Evolutionary conservation across 768 basidiomycete species (phyloP).

Genomic region (Suillus weaverae): DNA sequence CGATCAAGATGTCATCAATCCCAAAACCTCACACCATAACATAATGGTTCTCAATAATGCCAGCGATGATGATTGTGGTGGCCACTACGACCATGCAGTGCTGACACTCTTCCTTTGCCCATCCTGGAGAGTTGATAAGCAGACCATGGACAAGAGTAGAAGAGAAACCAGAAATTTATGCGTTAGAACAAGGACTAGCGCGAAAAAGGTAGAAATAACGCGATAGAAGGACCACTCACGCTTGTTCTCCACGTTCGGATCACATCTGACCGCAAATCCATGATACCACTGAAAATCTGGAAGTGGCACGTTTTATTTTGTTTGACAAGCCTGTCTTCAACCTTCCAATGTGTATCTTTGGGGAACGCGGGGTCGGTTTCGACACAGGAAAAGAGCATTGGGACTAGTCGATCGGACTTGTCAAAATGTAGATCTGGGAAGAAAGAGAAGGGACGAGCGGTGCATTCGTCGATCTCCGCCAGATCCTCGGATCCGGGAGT

Average conservation of each 20-base stretch:
- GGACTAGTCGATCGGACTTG: conserved; percentile 35
- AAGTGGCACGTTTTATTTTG: conserved; percentile 47
- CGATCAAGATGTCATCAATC: no score
- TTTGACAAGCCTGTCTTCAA: conserved; percentile 49
- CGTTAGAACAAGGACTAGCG: not conserved
- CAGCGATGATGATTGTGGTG: no score
- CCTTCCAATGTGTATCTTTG: conserved; percentile 43
- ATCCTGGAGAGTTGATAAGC: conserved; percentile 12
- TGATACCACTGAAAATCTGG: conserved; percentile 45
- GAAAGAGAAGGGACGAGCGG: conserved; percentile 35
- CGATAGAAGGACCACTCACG: not conserved
- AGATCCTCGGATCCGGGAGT: conserved; percentile 33
- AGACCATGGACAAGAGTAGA: not conserved
- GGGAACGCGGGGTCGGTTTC: conserved; percentile 52
- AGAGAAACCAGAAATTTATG: not conserved
- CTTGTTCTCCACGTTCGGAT: not conserved
- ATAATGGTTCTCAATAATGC: no score
- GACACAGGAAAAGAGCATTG: conserved; percentile 51
- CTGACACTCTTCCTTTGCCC: conserved; percentile 54
- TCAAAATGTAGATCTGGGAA: not conserved
- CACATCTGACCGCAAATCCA: not conserved
- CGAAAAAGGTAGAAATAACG: not conserved
- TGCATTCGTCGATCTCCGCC: conserved; percentile 46
- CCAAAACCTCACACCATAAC: no score
- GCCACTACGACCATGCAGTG: conserved; percentile 33